Evolutionary conservation across 345 rosid species (phyloP), one percentile per base, ranked within the genome.

Genomic region (Odontarrhena argentea): DNA sequence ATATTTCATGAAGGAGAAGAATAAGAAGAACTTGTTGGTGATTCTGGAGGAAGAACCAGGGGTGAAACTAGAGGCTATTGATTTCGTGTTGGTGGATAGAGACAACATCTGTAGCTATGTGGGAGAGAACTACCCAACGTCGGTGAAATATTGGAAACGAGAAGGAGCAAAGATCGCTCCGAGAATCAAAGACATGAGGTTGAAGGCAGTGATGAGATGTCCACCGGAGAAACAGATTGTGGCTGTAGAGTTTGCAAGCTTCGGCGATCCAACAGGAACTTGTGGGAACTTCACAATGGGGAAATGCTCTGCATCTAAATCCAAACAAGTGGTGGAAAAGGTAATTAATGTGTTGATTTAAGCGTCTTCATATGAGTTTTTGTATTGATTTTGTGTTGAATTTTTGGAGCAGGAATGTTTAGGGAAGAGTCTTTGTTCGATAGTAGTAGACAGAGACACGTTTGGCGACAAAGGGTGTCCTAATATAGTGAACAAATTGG

Each of bases 221-320:
- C 74, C 85, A 7, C 36, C 55, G 40, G 25, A 43, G 36, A 83
- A 81, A 79, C 54, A 78, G 65, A 78, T 90, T 8, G 70, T 73
- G 6, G 60, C 62, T 0, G 86, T 92, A 3, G 86, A 89, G 64
- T 93, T 89, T 61, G 94, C 92, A 1, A 85, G 88, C 81, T 92
- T 74, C 7, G 97, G 98, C 14, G 73, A 85, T 70, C 86, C 96
- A 6, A 32, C 9, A 8, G 96, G 97, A 18, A 7, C 77, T 14
- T 92, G 96, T 61, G 96, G 97, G 9, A 44, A 46, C 64, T 86
- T 59, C 65, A 3, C 9, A 1, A 9, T 50, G 41, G 97, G 91
- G 37, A 78, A 74, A 0, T 92, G 98, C 81, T 70, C 55, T 30
- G 77, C 83, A 12, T 55, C 83, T 1, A 55, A 7, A 8, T 69